Evolutionary conservation across 2,329 filamentous ascomycete genomes (phyloP).

Genomic region (Cladosporium austrohemisphaericum): DNA sequence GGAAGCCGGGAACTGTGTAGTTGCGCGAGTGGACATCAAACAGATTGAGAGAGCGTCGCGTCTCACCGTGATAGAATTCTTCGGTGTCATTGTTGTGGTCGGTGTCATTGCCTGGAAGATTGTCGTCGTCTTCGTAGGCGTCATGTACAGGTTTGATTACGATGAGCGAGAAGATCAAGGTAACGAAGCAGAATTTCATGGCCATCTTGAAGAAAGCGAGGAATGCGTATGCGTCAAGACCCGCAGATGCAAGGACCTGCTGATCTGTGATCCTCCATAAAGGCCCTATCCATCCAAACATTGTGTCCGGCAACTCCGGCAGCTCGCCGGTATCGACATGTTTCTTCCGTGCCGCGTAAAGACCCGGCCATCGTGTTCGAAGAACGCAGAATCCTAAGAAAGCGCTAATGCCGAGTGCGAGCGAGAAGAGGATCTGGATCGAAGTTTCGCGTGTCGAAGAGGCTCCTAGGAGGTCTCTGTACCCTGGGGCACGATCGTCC

Average conservation of each 20-base stretch:
- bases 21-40: conserved; percentile 13
- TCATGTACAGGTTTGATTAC: conserved; percentile 85
- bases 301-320: conserved; percentile 74
- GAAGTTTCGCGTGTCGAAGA: conserved; percentile 42
- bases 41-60: conserved; percentile 18
- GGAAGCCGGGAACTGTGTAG: conserved; percentile 16
- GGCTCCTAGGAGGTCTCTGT: conserved; percentile 28
- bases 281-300: conserved; percentile 90
- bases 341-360: conserved; percentile 86
- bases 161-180: conserved; percentile 74
- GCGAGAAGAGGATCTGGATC: conserved; percentile 68
- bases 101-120: conserved; percentile 21
- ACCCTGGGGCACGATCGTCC: conserved; percentile 8
- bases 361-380: conserved; percentile 82
- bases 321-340: conserved; percentile 64
- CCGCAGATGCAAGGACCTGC: conserved; percentile 83
- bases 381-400: conserved; percentile 77
- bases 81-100: conserved; percentile 24
- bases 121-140: conserved; percentile 53
- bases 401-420: conserved; percentile 64
- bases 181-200: conserved; percentile 72
- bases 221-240: conserved; percentile 94
- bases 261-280: conserved; percentile 83
- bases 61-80: conserved; percentile 1
- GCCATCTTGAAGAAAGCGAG: conserved; percentile 95